Evolutionary conservation across 208 protist species (phyloP).

Genomic region (Phytomonas sp.): DNA sequence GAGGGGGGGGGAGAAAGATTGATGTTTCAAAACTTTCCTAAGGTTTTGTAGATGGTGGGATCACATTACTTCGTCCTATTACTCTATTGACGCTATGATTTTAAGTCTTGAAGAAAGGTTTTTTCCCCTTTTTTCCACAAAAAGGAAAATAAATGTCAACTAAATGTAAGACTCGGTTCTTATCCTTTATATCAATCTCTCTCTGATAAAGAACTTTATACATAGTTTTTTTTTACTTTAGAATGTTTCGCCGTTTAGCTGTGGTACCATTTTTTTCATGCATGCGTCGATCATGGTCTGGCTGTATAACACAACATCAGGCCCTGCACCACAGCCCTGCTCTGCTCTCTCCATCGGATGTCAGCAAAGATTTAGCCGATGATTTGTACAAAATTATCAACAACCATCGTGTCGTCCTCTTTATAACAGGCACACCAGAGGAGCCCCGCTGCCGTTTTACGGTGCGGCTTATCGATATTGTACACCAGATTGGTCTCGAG

Average conservation of each 20-base stretch:
- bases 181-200: neutral
- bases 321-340: conserved; percentile 18
- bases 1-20: neutral
- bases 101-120: neutral
- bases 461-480: conserved; percentile 65
- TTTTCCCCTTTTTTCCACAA: neutral
- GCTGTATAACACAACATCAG: neutral
- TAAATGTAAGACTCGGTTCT: neutral
- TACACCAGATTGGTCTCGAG: conserved; percentile 59
- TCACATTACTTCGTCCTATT: neutral
- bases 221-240: neutral
- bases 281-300: neutral
- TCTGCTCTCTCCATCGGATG: conserved; percentile 29
- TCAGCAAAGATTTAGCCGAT: conserved; percentile 43
- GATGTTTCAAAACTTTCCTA: neutral
- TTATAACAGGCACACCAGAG: conserved; percentile 86
- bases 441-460: conserved; percentile 87
- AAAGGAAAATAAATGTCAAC: neutral
- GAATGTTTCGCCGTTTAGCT: neutral
- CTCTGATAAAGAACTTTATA: neutral
- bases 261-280: neutral
- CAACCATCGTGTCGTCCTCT: conserved; percentile 71
- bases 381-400: conserved; percentile 65
- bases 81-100: neutral
- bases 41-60: neutral